These are phyloP conservation scores for Raddia distichophylla DNA, from an alignment of 176 grass and related monocot genomes.

Conservation along the genomic window DNA sequence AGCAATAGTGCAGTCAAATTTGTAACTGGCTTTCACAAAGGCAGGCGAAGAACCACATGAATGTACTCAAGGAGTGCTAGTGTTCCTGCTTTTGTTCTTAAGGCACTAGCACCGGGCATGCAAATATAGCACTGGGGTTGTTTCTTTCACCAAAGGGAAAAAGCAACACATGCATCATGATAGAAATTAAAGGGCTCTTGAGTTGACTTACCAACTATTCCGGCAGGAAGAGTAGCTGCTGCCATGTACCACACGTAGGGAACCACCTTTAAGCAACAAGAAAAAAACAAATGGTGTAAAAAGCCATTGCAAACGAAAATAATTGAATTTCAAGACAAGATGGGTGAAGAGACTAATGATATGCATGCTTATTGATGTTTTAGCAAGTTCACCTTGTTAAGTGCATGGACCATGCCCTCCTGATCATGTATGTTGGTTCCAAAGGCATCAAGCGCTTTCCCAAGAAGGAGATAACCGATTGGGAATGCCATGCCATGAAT, in stretches of 20 bases:
- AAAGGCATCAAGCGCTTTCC: conserved; percentile 62
- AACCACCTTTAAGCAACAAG: conserved; percentile 57
- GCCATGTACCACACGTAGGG: conserved; percentile 84
- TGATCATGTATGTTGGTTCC: conserved; percentile 61
- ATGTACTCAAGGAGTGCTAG: conserved; percentile 3
- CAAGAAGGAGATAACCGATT: conserved; percentile 62
- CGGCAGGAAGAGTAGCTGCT: conserved; percentile 70
- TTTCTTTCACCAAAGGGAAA: conserved; percentile 6
- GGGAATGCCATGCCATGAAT: conserved; percentile 73
- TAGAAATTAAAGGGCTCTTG: not conserved
- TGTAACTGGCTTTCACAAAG: not conserved
- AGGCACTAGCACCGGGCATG: not conserved
- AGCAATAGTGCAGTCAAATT: not conserved
- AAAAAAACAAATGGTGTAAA: not conserved
- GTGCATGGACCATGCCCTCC: conserved; percentile 50
- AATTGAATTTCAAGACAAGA: conserved; percentile 1
- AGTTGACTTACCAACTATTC: conserved; percentile 63
- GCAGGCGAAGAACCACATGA: not conserved
- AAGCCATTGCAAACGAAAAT: not conserved
- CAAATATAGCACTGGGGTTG: not conserved
- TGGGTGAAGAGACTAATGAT: not conserved
- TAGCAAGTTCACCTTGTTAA: conserved; percentile 50
- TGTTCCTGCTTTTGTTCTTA: conserved; percentile 1
- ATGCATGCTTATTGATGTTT: not conserved
- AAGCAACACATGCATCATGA: not conserved